A percentile compares a stretch with the other conserved stretches of the same genome.
Conservation (phyloP, 306 rosid genomes). For the Trifolium fragiferum region DNA sequence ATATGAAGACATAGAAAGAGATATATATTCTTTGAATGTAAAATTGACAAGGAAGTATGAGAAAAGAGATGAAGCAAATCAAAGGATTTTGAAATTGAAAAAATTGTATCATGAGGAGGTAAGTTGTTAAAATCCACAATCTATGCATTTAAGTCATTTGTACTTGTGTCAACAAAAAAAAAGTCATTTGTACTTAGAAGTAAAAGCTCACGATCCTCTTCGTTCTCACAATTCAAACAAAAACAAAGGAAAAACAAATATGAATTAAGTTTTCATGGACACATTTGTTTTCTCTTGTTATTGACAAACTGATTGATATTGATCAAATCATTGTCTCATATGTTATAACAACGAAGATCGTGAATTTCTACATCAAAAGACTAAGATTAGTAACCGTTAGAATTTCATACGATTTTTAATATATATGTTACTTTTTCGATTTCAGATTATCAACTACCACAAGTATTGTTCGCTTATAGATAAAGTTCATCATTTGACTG, state of each 20-base stretch:
- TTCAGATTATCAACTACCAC: constrained; percentile 34
- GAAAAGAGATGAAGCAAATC: constrained; percentile 29
- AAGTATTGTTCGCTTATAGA: constrained; percentile 25
- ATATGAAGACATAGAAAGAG: not conserved
- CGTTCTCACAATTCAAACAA: not conserved
- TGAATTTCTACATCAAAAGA: too few relatives aligned
- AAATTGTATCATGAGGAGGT: constrained; percentile 24
- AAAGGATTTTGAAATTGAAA: constrained; percentile 28
- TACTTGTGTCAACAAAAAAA: too few relatives aligned
- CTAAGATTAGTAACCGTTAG: not conserved
- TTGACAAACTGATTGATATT: not conserved
- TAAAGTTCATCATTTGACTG: constrained; percentile 24
- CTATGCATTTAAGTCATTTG: not conserved
- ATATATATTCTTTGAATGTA: not conserved
- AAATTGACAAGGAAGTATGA: constrained; percentile 9
- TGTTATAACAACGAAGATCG: too few relatives aligned
- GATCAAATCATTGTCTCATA: not conserved
- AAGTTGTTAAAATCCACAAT: not conserved
- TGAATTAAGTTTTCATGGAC: not conserved
- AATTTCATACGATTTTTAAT: not conserved
- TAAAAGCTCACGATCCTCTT: not conserved
- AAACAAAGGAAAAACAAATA: not conserved
- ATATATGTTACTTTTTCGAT: not conserved
- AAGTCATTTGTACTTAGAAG: not conserved
- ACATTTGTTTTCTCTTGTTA: not conserved